Conservation (phyloP, 495 filamentous ascomycete species). For the Penicillium pulvis region DNA sequence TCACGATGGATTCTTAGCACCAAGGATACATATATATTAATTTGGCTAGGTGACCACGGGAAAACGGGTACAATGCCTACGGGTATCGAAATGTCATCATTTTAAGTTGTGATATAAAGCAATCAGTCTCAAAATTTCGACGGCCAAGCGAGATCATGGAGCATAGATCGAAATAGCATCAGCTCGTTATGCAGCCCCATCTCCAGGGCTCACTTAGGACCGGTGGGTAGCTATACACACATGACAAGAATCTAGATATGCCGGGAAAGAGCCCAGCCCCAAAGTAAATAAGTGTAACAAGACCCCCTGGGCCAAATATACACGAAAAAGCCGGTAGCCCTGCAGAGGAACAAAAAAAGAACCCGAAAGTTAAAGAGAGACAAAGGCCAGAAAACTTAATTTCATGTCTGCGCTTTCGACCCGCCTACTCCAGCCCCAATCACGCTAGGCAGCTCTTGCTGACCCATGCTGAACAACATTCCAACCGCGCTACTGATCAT, state of each 20-base stretch:
- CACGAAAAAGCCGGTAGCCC: not conserved
- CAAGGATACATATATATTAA: not conserved
- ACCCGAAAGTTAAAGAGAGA: not conserved
- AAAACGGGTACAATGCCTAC: not conserved
- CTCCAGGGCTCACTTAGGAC: not conserved
- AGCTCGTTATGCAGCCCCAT: not conserved
- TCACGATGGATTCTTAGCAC: no score
- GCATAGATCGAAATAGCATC: not conserved
- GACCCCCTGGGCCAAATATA: not conserved
- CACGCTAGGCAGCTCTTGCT: constrained; percentile 78
- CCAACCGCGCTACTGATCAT: constrained; percentile 67
- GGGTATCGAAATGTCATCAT: not conserved
- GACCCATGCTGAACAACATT: constrained; percentile 75
- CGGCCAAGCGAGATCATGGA: not conserved
- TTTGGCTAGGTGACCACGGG: not conserved
- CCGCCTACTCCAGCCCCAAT: constrained; percentile 81
- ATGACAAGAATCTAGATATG: not conserved
- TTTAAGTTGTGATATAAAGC: not conserved
- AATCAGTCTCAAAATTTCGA: not conserved
- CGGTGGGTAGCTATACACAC: not conserved
- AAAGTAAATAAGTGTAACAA: not conserved
- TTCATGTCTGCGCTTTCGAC: constrained; percentile 35
- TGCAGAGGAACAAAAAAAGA: not conserved
- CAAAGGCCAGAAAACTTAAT: not conserved
- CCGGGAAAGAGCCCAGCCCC: not conserved